A percentile compares a stretch with the other conserved stretches of the same genome.
These are phyloP conservation scores for Picochlorum sp. DNA, from an alignment of 139 green algal genomes.

Conservation along the genomic window DNA sequence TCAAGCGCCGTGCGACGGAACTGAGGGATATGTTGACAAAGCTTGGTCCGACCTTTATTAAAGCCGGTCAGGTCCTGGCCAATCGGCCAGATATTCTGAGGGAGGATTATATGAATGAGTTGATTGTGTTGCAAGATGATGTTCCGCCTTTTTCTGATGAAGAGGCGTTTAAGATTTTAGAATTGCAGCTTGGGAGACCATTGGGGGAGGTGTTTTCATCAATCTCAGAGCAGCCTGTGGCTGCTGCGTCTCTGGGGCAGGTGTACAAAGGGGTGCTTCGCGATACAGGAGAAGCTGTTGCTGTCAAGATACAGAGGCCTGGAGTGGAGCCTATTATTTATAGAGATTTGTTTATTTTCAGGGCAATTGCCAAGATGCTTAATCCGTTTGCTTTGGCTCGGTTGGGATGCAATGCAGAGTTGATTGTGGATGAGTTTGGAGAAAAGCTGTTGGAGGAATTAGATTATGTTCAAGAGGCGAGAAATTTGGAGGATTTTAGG, in stretches of 20 bases:
- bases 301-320: constrained; percentile 88
- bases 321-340: constrained; percentile 89
- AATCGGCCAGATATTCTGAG: constrained; percentile 95
- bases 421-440: constrained; percentile 99
- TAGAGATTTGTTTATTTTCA: constrained; percentile 92
- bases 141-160: constrained; percentile 78
- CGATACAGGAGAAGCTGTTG: constrained; percentile 84
- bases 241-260: constrained; percentile 84
- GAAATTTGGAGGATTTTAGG: constrained; percentile 93
- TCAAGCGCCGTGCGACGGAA: constrained; percentile 66
- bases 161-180: constrained; percentile 71
- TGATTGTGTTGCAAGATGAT: constrained; percentile 89
- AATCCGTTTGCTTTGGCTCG: constrained; percentile 36
- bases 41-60: constrained; percentile 96
- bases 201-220: constrained; percentile 80
- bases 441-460: constrained; percentile 99
- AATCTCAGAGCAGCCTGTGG: constrained; percentile 82
- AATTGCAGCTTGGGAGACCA: constrained; percentile 73
- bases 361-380: constrained; percentile 56
- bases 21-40: constrained; percentile 74
- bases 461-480: constrained; percentile 92
- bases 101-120: constrained; percentile 98
- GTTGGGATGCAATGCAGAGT: constrained; percentile 90
- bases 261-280: constrained; percentile 88
- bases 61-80: constrained; percentile 94